Percentiles rank a stretch among this genome's conserved stretches.
Evolutionary conservation across 345 rosid species (phyloP).

Genomic region (Combretum micranthum): DNA sequence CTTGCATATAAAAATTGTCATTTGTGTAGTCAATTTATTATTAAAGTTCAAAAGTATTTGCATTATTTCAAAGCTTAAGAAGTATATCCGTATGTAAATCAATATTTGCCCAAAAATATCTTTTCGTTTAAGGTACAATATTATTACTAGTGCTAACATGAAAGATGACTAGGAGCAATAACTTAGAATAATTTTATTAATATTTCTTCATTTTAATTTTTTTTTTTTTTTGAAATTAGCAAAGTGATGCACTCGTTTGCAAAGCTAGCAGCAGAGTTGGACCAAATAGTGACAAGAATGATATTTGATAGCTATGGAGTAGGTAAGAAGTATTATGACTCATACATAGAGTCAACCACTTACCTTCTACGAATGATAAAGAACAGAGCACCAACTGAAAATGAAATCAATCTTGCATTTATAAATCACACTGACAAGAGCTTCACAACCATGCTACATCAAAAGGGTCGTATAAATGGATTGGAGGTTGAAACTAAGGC

Average conservation of each 20-base stretch:
- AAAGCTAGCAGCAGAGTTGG: constrained; percentile 33
- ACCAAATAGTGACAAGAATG: constrained; percentile 46
- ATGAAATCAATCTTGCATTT: constrained; percentile 38
- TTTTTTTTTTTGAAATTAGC: constrained; percentile 11
- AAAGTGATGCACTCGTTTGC: constrained; percentile 23
- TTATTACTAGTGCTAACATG: too few relatives aligned
- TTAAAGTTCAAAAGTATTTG: too few relatives aligned
- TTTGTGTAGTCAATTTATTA: too few relatives aligned
- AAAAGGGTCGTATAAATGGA: constrained; percentile 38
- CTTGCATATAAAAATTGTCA: too few relatives aligned
- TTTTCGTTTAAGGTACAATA: too few relatives aligned
- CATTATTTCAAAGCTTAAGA: too few relatives aligned
- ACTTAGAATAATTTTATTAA: too few relatives aligned
- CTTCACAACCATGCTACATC: constrained; percentile 51
- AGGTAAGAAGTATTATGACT: constrained; percentile 22
- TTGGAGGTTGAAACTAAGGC: constrained; percentile 38
- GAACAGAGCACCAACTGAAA: constrained; percentile 24
- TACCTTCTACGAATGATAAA: constrained; percentile 46
- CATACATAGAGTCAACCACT: constrained; percentile 27
- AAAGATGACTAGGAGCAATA: too few relatives aligned
- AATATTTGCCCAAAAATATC: too few relatives aligned
- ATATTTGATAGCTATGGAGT: constrained; percentile 53
- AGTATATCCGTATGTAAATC: too few relatives aligned
- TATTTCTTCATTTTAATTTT: too few relatives aligned
- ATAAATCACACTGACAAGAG: constrained; percentile 52